Evolutionary conservation across 2,329 filamentous ascomycete genomes (phyloP), one percentile per base, ranked within the genome.

Genomic region (Pseudogymnoascus sp.): DNA sequence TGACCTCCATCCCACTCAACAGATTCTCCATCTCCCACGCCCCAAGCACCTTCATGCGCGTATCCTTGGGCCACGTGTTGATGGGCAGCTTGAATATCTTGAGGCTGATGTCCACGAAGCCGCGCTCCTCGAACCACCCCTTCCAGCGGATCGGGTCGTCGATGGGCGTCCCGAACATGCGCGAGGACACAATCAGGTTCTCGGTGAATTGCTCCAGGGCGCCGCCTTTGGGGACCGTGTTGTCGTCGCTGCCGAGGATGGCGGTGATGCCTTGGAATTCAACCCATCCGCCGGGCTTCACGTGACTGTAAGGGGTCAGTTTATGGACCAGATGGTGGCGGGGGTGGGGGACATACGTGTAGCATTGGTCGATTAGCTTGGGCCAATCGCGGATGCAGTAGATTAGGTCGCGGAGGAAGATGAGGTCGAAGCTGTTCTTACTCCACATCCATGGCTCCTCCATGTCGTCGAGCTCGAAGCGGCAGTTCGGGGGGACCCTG

Each of bases 1-100:
- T 67, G 5, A 66, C 72, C 9, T 73, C 66, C 4, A 72, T 62
- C 1, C 69, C 71, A 39, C 72, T 67, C 13, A 67, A 65, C 18
- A 72, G 38, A 58, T 63, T 60, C 55, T 63, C 61, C 61, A 59
- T 30, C 37, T 62, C 59, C 61, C 61, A 62, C 39, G 61, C 57
- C 26, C 61, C 61, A 2, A 61, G 57, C n/a, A 52, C 57, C 26
- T 61, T 61, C 38, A 21, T 52, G 26, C 57, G 38, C 19, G 37
- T 41, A 48, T 61, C 60, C 23, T 59, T 59, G 7, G 60, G 58
- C 60, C 60, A 61, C 2, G 52, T 23, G 18, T 59, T 61, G 4
- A 48, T 34, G 7, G 67, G 67, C 39, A 67, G 48, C 19, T 61
- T 81, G 9, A 48, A 48, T 7, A 48, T 48, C 41, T 48, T 48